Percentiles rank a stretch among this genome's conserved stretches.
These are phyloP conservation scores for Corchorus capsularis DNA, from an alignment of 345 rosid genomes.

Conservation along the genomic window DNA sequence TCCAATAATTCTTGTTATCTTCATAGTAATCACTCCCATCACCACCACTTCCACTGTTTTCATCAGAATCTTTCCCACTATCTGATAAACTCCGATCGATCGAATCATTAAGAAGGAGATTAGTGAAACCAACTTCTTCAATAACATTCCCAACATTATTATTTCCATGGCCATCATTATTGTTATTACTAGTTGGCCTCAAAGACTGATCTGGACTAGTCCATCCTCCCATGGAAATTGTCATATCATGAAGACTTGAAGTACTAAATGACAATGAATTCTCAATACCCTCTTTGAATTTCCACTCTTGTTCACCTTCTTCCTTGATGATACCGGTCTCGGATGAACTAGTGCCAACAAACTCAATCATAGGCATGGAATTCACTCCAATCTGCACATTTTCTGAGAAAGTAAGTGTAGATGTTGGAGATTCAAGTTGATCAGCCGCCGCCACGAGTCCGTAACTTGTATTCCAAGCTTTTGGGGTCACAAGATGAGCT, in stretches of 20 bases:
- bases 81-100: slow-evolving; percentile 47
- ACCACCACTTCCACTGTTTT: slow-evolving; percentile 17
- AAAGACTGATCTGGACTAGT: slow-evolving; percentile 42
- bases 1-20: slow-evolving; percentile 96
- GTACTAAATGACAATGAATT: slow-evolving; percentile 44
- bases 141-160: slow-evolving; percentile 30
- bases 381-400: slow-evolving; percentile 37
- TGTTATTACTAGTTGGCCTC: slow-evolving; percentile 21
- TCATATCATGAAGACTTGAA: slow-evolving; percentile 45
- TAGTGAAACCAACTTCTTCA: slow-evolving; percentile 76
- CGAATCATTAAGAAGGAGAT: slow-evolving; percentile 62
- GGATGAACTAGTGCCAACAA: slow-evolving; percentile 52
- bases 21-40: slow-evolving; percentile 57
- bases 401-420: slow-evolving; percentile 78
- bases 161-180: not conserved
- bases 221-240: slow-evolving; percentile 57
- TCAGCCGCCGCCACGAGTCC: slow-evolving; percentile 33
- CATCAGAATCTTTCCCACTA: slow-evolving; percentile 47
- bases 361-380: slow-evolving; percentile 48
- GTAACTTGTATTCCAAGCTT: slow-evolving; percentile 28
- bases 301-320: slow-evolving; percentile 67
- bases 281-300: slow-evolving; percentile 37
- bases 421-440: slow-evolving; percentile 80
- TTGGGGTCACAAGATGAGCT: slow-evolving; percentile 23
- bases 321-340: slow-evolving; percentile 47